Evolutionary conservation across 2,329 filamentous ascomycete genomes (phyloP), one percentile per base, ranked within the genome.

Genomic region (Periconia macrospinosa): DNA sequence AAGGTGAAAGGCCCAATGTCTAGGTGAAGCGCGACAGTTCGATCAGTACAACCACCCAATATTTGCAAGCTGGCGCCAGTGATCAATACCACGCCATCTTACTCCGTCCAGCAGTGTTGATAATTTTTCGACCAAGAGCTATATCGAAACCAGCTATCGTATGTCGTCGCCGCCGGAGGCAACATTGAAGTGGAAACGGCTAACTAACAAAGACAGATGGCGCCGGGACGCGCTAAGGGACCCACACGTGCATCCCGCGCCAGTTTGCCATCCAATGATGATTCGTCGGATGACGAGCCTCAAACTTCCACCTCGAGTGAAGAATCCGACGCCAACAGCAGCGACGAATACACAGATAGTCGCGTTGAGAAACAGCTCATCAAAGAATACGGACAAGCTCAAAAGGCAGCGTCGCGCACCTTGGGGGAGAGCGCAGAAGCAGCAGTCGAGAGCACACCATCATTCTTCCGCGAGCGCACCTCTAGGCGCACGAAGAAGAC

Each of bases 231-330:
- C 56, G 47, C 55, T 61, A 56, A 57, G 50, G 47, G 40, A 45
- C 46, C 37, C 45, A 61, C 63, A 68, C 66, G 65, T 69, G 67
- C 54, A 23, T 15, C n/a, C 13, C 47, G 61, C 61, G 60, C 58
- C 61, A 65, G 57, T n/a, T n/a, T n/a, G 19, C 63, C 59, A 51
- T 49, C 59, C 54, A 60, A 54, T 53, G 41, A 48, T 49, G 41
- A 47, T 14, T 45, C 53, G 19, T 56, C 60, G 19, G 45, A 54
- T 30, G 48, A 60, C 57, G 56, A 27, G 23, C 8, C 52, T 47
- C 54, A 15, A 37, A 19, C n/a, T 48, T 27, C 48, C 35, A 37
- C 50, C 18, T 18, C 52, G 46, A 45, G 52, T 37, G 15, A 55
- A 43, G 52, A 42, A 44, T 35, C 45, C 46, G 30, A 47, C 41